Percentiles rank a stretch among this genome's conserved stretches.
Conservation (phyloP, 2,329 filamentous ascomycete genomes). For the Hirsutella thompsonii region DNA sequence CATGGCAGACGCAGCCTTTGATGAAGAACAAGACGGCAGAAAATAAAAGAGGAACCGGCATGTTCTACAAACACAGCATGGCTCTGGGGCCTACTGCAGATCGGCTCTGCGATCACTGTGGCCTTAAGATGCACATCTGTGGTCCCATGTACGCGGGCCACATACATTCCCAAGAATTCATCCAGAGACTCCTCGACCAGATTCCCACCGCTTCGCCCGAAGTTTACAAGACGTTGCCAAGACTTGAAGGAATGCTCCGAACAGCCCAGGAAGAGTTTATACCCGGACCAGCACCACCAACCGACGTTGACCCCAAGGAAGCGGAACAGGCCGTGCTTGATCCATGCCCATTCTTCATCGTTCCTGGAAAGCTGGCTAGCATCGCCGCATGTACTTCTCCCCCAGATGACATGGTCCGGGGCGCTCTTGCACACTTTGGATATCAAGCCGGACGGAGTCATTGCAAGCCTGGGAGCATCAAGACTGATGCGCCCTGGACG, state of each 20-base stretch:
- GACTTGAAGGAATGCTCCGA: slow-evolving; percentile 84
- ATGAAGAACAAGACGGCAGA: slow-evolving; percentile 52
- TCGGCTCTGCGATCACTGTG: slow-evolving; percentile 68
- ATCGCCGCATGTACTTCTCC: slow-evolving; percentile 70
- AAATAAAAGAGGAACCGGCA: slow-evolving; percentile 57
- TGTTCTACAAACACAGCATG: slow-evolving; percentile 68
- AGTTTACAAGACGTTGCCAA: slow-evolving; percentile 65
- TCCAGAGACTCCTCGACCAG: slow-evolving; percentile 63
- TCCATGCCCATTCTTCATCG: slow-evolving; percentile 74
- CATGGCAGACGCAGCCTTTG: slow-evolving; percentile 74
- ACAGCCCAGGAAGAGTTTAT: slow-evolving; percentile 69
- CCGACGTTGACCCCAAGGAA: slow-evolving; percentile 26
- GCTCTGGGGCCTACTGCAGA: slow-evolving; percentile 56
- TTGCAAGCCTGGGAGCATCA: slow-evolving; percentile 78
- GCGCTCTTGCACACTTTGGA: slow-evolving; percentile 68
- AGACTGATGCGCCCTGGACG: slow-evolving; percentile 84
- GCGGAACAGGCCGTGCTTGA: slow-evolving; percentile 53
- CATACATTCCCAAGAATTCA: slow-evolving; percentile 73
- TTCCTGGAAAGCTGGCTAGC: slow-evolving; percentile 60
- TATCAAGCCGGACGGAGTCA: slow-evolving; percentile 80
- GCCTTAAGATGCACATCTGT: slow-evolving; percentile 70
- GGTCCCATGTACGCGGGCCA: slow-evolving; percentile 94
- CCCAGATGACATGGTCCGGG: slow-evolving; percentile 64
- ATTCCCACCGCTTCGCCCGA: slow-evolving; percentile 53
- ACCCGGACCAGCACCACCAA: slow-evolving; percentile 21